Evolutionary conservation across 2,329 filamentous ascomycete species (phyloP), one percentile per base, ranked within the genome.

Genomic region (Ophiosphaerella herpotricha): DNA sequence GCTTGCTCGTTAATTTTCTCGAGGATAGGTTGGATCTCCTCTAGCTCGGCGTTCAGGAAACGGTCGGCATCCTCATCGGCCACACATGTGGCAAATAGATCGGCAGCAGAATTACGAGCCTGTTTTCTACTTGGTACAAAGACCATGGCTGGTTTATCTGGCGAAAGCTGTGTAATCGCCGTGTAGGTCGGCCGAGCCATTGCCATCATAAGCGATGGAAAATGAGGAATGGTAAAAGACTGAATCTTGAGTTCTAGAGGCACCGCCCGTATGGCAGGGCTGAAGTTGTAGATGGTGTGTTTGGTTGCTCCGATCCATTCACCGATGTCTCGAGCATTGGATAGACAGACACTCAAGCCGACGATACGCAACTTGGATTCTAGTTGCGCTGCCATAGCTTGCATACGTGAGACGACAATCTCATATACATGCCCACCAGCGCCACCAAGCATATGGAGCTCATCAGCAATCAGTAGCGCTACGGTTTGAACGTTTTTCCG

Each of bases 221-320:
- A 97, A 70, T 99, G 95, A 39, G 95, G 91, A 52, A 96, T 96
- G 24, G 87, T 90, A 77, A 94, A 99, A 1, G 92, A 93, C 74
- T 99, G 94, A 40, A 99, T 88, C 70, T 97, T 91, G 49, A 99
- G 83, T 72, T 97, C 93, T 29, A 99, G 78, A 18, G 93, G 92
- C 14, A 97, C 85, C 1, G 91, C 89, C 48, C 95, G 87, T 54
- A 93, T 87, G 66, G 93, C 88, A 2, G 94, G 94, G 64, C 91
- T 96, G 78, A 99, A 99, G 77, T 99, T 99, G 81, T 93, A 99
- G 57, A 96, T 96, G 41, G 94, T 96, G 71, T 99, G 94, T 78
- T 97, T 97, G 73, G 87, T 96, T 7, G 93, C 94, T 60, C 95
- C 94, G 60, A 99, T 91, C 94, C 94, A 99, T 75, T 97, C 94